phyloP scores from a whole-genome alignment of 75 land plant species.

The Gnetum montanum region DNA sequence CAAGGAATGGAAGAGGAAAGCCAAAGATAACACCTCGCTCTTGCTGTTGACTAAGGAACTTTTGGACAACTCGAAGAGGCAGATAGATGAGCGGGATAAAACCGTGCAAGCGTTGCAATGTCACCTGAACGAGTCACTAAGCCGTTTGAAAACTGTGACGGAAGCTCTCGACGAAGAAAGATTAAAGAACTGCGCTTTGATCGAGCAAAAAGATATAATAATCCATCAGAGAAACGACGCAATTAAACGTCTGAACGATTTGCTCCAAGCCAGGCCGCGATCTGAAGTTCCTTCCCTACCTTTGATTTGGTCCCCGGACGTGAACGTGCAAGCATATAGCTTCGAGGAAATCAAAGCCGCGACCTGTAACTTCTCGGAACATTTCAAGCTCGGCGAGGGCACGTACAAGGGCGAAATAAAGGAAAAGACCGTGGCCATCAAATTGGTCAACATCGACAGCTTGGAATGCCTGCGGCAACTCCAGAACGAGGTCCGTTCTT shows the following conservation, averaged over 20 bases:
- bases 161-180: background rate
- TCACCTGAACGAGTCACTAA: background rate
- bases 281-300: background rate
- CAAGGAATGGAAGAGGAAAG: too few relatives aligned
- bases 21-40: too few relatives aligned
- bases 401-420: slow-evolving; percentile 62
- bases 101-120: background rate
- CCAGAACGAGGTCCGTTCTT: slow-evolving; percentile 33
- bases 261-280: background rate
- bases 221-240: background rate
- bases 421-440: slow-evolving; percentile 46
- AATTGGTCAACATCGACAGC: slow-evolving; percentile 26
- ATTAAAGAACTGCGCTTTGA: background rate
- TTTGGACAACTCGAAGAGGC: background rate
- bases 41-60: too few relatives aligned
- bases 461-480: slow-evolving; percentile 40
- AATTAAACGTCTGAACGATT: background rate
- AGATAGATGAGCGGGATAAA: background rate
- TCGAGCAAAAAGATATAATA: too few relatives aligned
- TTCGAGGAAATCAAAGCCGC: slow-evolving; percentile 16
- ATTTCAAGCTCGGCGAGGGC: slow-evolving; percentile 51
- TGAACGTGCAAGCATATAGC: background rate
- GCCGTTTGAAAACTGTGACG: background rate
- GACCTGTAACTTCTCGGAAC: slow-evolving; percentile 13
- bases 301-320: background rate